Evolutionary conservation across 1,284 basidiomycete species (phyloP).

Genomic region (Melanopsichium pennsylvanicum): DNA sequence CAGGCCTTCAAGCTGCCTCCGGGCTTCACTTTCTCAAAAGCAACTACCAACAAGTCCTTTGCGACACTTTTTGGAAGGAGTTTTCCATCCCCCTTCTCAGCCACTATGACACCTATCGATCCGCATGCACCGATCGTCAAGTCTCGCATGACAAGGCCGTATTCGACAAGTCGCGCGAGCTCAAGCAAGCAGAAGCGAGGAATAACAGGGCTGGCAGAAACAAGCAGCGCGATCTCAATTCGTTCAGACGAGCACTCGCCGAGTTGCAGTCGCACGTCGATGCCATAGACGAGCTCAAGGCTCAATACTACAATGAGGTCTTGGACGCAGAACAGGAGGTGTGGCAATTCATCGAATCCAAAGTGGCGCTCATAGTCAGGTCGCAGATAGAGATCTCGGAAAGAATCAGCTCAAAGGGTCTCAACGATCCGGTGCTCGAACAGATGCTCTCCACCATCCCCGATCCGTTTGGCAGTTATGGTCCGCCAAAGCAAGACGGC

Average conservation of each 20-base stretch:
- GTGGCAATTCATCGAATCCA: conserved; percentile 83
- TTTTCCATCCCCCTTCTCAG: conserved; percentile 88
- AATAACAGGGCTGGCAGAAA: conserved; percentile 76
- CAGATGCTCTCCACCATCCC: conserved; percentile 86
- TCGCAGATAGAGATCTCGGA: conserved; percentile 68
- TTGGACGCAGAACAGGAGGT: conserved; percentile 90
- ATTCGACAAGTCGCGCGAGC: conserved; percentile 81
- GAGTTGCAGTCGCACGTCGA: conserved; percentile 88
- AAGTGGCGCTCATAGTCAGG: conserved; percentile 57
- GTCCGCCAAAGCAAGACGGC: conserved; percentile 83
- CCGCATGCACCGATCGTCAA: conserved; percentile 71
- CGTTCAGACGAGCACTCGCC: conserved; percentile 56
- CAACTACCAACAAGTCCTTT: conserved; percentile 90
- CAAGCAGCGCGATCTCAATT: conserved; percentile 72
- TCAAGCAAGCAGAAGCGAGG: conserved; percentile 85
- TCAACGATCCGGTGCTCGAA: conserved; percentile 82
- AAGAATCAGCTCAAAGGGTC: conserved; percentile 85
- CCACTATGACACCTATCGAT: conserved; percentile 81
- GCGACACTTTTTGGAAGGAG: conserved; percentile 84
- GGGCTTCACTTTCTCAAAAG: conserved; percentile 90
- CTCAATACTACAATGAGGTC: conserved; percentile 82
- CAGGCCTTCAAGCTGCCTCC: conserved; percentile 56
- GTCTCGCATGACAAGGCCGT: conserved; percentile 59
- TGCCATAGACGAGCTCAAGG: conserved; percentile 81
- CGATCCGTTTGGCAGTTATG: conserved; percentile 91